Percentiles rank a stretch among this genome's conserved stretches.
Conservation (phyloP, 768 basidiomycete species). For the Auriscalpium orientale region DNA sequence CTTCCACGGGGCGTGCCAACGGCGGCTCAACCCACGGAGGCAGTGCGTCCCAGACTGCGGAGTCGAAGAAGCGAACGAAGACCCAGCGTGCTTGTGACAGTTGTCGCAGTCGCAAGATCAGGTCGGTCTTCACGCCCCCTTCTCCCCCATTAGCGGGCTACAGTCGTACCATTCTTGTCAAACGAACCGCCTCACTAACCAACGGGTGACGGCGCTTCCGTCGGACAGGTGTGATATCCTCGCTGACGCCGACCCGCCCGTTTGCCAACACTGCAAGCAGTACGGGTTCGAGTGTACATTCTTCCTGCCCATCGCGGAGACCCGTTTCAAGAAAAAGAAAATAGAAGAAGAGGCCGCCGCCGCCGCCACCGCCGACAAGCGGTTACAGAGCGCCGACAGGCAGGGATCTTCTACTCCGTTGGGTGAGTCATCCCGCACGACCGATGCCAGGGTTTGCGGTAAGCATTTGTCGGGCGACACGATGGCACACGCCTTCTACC, state of each 20-base stretch:
- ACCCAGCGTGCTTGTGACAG: slow-evolving; percentile 90
- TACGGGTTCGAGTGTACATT: slow-evolving; percentile 93
- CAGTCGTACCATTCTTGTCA: too few relatives aligned
- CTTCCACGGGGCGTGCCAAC: slow-evolving; percentile 32
- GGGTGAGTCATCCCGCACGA: slow-evolving; percentile 37
- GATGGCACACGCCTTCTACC: background rate
- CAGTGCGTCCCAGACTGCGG: slow-evolving; percentile 28
- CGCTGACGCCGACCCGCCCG: slow-evolving; percentile 62
- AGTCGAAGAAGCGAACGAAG: slow-evolving; percentile 84
- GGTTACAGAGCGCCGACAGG: slow-evolving; percentile 29
- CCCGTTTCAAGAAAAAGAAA: slow-evolving; percentile 96
- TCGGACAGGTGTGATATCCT: slow-evolving; percentile 73
- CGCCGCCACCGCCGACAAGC: slow-evolving; percentile 19
- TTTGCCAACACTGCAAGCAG: slow-evolving; percentile 93
- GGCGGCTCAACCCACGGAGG: slow-evolving; percentile 9
- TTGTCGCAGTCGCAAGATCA: slow-evolving; percentile 85
- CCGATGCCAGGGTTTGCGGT: slow-evolving; percentile 55
- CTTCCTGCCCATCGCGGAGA: slow-evolving; percentile 97
- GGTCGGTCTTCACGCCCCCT: slow-evolving; percentile 30
- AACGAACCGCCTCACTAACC: too few relatives aligned
- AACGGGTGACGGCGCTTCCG: background rate
- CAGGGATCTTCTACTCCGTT: slow-evolving; percentile 38
- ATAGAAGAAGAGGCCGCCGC: slow-evolving; percentile 55
- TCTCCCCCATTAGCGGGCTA: background rate
- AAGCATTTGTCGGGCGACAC: slow-evolving; percentile 6